Evolutionary conservation across 2,329 filamentous ascomycete species (phyloP).

Genomic region (Botrytis squamosa): DNA sequence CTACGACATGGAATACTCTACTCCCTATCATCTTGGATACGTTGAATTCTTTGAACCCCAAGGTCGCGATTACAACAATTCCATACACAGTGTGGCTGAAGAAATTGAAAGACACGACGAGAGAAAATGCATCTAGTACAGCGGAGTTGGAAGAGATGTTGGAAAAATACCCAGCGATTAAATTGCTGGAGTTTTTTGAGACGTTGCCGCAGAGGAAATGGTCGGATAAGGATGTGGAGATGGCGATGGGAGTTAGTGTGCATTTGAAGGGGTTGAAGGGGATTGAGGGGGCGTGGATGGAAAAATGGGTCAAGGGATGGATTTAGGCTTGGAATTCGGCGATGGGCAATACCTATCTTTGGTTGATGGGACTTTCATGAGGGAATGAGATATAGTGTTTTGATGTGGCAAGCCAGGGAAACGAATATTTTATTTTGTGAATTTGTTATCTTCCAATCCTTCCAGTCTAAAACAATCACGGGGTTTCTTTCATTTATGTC

Average conservation of each 20-base stretch:
- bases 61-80: neutral
- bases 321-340: neutral
- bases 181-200: slow-evolving; percentile 10
- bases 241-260: neutral
- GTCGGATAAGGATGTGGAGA: neutral
- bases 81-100: neutral
- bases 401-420: no score
- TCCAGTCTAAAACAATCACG: no score
- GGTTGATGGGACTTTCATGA: no score
- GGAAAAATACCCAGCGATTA: slow-evolving; percentile 7
- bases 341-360: no score
- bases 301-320: slow-evolving; percentile 15
- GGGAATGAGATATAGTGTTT: no score
- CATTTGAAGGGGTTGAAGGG: neutral
- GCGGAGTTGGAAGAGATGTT: slow-evolving; percentile 1
- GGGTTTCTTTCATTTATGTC: no score
- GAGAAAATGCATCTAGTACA: neutral
- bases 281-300: slow-evolving; percentile 7
- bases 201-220: neutral
- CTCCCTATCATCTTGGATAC: neutral
- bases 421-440: no score
- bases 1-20: neutral
- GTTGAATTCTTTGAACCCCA: neutral
- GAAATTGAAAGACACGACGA: neutral
- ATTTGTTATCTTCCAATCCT: no score